Conservation (phyloP, 305 asterid species). For the Solanum aculeatissimum region DNA sequence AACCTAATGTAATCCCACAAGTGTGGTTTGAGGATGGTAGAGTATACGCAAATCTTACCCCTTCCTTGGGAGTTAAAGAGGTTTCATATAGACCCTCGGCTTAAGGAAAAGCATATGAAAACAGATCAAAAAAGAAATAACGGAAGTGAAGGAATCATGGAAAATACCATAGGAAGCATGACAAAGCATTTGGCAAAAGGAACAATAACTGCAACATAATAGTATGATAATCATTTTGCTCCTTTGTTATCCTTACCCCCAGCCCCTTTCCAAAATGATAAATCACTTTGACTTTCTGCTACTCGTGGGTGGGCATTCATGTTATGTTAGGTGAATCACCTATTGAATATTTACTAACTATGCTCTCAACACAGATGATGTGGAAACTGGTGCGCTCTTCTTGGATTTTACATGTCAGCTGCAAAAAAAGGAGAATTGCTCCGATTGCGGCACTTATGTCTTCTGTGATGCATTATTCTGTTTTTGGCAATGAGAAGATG, state of each 20-base stretch:
- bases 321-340: not conserved
- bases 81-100: not conserved
- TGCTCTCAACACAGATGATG: conserved; percentile 51
- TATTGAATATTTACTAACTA: not conserved
- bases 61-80: not conserved
- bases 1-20: not conserved
- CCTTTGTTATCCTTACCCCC: not conserved
- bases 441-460: conserved; percentile 95
- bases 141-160: not conserved
- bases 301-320: not conserved
- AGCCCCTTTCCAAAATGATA: not conserved
- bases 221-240: not conserved
- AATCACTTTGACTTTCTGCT: not conserved
- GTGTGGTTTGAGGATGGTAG: not conserved
- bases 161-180: not conserved
- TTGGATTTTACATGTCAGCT: conserved; percentile 86
- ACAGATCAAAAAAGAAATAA: not conserved
- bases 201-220: not conserved
- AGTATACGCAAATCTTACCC: not conserved
- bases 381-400: conserved; percentile 87
- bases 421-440: conserved; percentile 97
- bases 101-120: not conserved
- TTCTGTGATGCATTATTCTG: conserved; percentile 70
- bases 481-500: conserved; percentile 62
- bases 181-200: not conserved